These are phyloP conservation scores for Vitis hybrid DNA, from an alignment of 177 flowering plant species.

Conservation along the genomic window DNA sequence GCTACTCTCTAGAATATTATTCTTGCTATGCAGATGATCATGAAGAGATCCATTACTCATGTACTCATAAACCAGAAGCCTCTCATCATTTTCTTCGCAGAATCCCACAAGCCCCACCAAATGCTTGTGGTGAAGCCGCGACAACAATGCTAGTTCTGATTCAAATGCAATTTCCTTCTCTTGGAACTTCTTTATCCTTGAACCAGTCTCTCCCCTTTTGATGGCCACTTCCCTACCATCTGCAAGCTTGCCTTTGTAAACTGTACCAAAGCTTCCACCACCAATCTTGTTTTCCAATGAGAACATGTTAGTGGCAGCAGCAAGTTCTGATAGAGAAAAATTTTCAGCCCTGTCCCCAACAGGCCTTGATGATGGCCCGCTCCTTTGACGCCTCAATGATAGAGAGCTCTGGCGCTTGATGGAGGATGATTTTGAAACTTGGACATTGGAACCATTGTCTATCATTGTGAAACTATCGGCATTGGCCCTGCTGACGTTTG, in stretches of 20 bases:
- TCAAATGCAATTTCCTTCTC: slow-evolving; percentile 36
- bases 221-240: slow-evolving; percentile 37
- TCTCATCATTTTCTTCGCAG: slow-evolving; percentile 36
- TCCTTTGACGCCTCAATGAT: slow-evolving; percentile 10
- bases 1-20: slow-evolving; percentile 12
- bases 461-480: not conserved
- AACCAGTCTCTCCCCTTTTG: slow-evolving; percentile 25
- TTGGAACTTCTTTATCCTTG: slow-evolving; percentile 15
- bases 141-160: slow-evolving; percentile 28
- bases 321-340: slow-evolving; percentile 24
- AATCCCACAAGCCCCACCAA: slow-evolving; percentile 30
- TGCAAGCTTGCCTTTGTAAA: slow-evolving; percentile 30
- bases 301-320: slow-evolving; percentile 28
- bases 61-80: slow-evolving; percentile 42
- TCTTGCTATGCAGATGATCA: slow-evolving; percentile 32
- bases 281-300: slow-evolving; percentile 34
- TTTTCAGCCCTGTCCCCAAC: slow-evolving; percentile 9
- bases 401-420: slow-evolving; percentile 1
- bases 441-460: not conserved
- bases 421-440: slow-evolving; percentile 6
- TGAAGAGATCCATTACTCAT: slow-evolving; percentile 36
- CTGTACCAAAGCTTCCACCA: slow-evolving; percentile 34
- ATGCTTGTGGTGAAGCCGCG: slow-evolving; percentile 40
- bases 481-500: not conserved
- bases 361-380: slow-evolving; percentile 20